Base-by-base conservation (phyloP, 2,329 filamentous ascomycete genomes). In the Sporothrix euskadiensis region DNA sequence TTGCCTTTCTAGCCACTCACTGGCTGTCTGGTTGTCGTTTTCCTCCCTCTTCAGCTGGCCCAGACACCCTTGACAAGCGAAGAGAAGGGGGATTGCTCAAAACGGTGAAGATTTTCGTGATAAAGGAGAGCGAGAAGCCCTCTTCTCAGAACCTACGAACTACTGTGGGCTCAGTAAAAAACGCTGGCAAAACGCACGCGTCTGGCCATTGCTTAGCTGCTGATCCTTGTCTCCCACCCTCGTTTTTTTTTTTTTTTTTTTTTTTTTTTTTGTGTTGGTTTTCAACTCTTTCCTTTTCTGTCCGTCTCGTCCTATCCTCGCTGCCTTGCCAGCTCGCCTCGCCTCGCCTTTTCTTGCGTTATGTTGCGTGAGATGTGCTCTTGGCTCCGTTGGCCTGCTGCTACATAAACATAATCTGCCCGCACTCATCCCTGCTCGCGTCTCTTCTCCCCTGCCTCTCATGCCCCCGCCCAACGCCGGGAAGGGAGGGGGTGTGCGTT, bases 1-100 rank as follows among this genome's bases (percentile, higher is more conserved):
- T 6, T 41, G 35, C n/a, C 19, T 7, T 8, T 22, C n/a, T 41
- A 39, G 61, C 61, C 61, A 30, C 65, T 68, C 44, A 52, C 26
- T 32, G 65, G 26, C 44, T n/a, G 16, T 30, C 49, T 56, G 66
- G 30, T 32, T 41, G 32, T 56, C 44, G 16, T 52, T 68, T 66
- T 66, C 61, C 63, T 41, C n/a, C 19, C n/a, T 32, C 30, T 57
- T 70, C 68, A 57, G 68, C 68, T 70, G 68, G 52, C 49, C 52
- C 32, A 2, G 52, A 52, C 68, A 41, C 41, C 68, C 68, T 39
- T 52, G 66, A 56, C 65, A 14, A n/a, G 26, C 6, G 16, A 35
- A 9, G 14, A 14, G 26, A 35, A 12, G 44, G 44, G 26, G 30
- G 1, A 5, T 35, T 68, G 44, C 65, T 68, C 41, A n/a, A 66